A percentile compares a stretch with the other conserved stretches of the same genome.
Conservation (phyloP, 2,329 filamentous ascomycete genomes). For the Xylaria sp. region DNA sequence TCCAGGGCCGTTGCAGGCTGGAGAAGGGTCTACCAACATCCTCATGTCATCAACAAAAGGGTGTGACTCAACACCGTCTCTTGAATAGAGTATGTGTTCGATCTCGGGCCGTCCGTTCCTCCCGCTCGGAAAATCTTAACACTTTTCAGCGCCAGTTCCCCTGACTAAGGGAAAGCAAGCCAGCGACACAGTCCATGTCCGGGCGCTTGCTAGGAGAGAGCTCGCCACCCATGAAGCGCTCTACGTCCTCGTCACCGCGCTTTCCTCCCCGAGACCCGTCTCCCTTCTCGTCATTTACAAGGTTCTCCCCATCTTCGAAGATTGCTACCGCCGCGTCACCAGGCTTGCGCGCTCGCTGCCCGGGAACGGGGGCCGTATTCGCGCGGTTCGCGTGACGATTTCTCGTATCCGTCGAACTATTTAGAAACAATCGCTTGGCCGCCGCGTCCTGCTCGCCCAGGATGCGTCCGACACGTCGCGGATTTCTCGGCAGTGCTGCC, state of each 20-base stretch:
- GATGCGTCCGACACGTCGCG: slow-evolving; percentile 49
- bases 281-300: neutral
- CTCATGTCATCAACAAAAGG: too few relatives aligned
- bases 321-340: slow-evolving; percentile 47
- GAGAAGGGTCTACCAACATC: too few relatives aligned
- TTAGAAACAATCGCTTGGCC: slow-evolving; percentile 39
- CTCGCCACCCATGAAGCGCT: slow-evolving; percentile 72
- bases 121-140: neutral
- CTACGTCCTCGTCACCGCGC: slow-evolving; percentile 64
- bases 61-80: neutral
- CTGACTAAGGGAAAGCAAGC: slow-evolving; percentile 85
- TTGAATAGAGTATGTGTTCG: neutral
- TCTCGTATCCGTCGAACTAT: slow-evolving; percentile 13
- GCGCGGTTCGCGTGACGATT: slow-evolving; percentile 44
- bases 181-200: slow-evolving; percentile 88
- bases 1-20: too few relatives aligned
- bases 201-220: slow-evolving; percentile 73
- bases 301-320: slow-evolving; percentile 56
- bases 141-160: slow-evolving; percentile 77
- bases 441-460: slow-evolving; percentile 49
- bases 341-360: slow-evolving; percentile 34
- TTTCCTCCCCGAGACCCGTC: slow-evolving; percentile 12
- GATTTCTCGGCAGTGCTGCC: slow-evolving; percentile 37
- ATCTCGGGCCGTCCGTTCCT: neutral
- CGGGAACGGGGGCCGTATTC: slow-evolving; percentile 49